These are phyloP conservation scores for Juncus inflexus DNA, from an alignment of 176 grass and related monocot genomes.

Conservation along the genomic window DNA sequence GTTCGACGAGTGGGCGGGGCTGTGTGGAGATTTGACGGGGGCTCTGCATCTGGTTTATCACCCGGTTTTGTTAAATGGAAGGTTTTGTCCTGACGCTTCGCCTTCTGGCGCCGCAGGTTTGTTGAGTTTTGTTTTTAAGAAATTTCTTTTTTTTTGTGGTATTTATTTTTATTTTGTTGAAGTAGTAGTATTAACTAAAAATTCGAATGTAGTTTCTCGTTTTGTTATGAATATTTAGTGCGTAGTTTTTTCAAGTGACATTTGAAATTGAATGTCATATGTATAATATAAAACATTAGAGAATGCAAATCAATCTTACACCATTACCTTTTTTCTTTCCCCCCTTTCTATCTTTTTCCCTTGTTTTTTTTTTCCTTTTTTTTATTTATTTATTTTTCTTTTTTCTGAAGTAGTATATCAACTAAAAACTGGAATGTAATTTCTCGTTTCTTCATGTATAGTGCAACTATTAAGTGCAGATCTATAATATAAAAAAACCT, in stretches of 20 bases:
- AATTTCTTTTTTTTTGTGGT: neutral
- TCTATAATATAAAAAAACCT: too few relatives aligned
- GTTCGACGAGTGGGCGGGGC: constrained; percentile 53
- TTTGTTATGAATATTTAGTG: neutral
- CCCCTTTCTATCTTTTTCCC: too few relatives aligned
- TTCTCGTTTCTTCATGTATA: neutral
- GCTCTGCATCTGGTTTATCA: constrained; percentile 90
- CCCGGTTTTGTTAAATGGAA: constrained; percentile 69
- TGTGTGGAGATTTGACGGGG: constrained; percentile 67
- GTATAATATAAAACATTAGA: too few relatives aligned
- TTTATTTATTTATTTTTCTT: too few relatives aligned
- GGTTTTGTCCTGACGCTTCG: constrained; percentile 93
- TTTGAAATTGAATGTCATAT: too few relatives aligned
- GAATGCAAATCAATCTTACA: too few relatives aligned
- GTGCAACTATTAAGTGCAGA: neutral
- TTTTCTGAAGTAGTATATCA: too few relatives aligned
- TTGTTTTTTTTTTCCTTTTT: too few relatives aligned
- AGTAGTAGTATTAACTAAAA: constrained; percentile 1
- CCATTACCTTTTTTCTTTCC: too few relatives aligned
- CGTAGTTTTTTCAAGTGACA: too few relatives aligned
- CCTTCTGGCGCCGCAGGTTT: constrained; percentile 93
- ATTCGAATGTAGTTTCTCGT: neutral
- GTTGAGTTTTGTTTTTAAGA: neutral
- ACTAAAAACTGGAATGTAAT: neutral
- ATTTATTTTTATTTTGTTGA: neutral